Conservation (phyloP, 345 rosid species). For the Eucalyptus fibrosa region DNA sequence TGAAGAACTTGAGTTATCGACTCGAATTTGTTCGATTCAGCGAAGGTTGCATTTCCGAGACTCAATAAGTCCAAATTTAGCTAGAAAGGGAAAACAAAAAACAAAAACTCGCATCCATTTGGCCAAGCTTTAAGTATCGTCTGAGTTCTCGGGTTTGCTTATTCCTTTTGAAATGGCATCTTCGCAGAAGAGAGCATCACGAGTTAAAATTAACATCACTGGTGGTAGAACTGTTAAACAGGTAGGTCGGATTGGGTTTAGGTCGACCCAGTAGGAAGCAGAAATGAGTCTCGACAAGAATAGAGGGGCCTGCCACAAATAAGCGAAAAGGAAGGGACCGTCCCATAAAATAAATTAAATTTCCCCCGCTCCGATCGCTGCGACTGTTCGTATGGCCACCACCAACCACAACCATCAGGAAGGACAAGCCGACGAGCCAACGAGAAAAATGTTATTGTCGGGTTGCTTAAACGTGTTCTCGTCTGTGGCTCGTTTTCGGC, state of each 20-base stretch:
- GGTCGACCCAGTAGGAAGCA: not conserved
- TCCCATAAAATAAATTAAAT: not conserved
- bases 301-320: not conserved
- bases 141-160: not conserved
- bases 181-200: not conserved
- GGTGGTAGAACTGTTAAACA: too few relatives aligned
- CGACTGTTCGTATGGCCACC: not conserved
- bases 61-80: not conserved
- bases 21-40: not conserved
- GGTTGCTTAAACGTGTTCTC: not conserved
- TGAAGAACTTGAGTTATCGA: not conserved
- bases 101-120: too few relatives aligned
- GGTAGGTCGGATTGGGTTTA: accelerated
- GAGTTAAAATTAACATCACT: not conserved
- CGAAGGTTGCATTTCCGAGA: not conserved
- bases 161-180: not conserved
- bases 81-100: not conserved
- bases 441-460: not conserved
- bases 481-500: not conserved
- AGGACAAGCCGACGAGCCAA: not conserved
- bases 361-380: not conserved
- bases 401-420: not conserved
- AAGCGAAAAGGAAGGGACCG: not conserved
- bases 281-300: not conserved
- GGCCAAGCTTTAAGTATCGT: not conserved